A percentile compares a stretch with the other conserved stretches of the same genome.
Conservation (phyloP, 768 basidiomycete genomes). For the Rhizopogon sp. region DNA sequence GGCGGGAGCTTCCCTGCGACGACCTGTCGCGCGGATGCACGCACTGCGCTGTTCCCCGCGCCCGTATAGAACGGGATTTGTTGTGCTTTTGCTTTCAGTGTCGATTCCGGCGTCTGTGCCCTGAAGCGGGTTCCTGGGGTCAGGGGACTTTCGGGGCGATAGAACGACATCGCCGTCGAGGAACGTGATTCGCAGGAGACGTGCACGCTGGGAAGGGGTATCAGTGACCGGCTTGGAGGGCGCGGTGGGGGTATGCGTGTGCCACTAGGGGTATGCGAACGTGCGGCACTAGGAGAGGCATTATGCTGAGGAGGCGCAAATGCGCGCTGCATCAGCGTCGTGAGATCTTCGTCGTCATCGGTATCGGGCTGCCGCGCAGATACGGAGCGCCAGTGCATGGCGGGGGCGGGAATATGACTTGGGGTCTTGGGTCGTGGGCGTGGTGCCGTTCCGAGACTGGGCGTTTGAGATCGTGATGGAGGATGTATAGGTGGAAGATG, state of each 20-base stretch:
- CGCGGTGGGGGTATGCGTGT: conserved; percentile 50
- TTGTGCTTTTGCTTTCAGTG: conserved; percentile 54
- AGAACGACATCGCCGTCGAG: conserved; percentile 65
- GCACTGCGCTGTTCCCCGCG: conserved; percentile 18
- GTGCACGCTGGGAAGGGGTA: conserved; percentile 73
- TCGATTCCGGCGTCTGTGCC: conserved; percentile 68
- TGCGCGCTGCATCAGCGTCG: conserved; percentile 50
- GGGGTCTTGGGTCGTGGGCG: conserved; percentile 77
- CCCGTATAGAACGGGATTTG: conserved; percentile 51
- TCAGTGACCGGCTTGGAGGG: conserved; percentile 80
- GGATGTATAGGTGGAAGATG: conserved; percentile 30
- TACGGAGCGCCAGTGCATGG: conserved; percentile 41
- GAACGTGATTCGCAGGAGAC: conserved; percentile 68
- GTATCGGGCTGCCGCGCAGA: conserved; percentile 43
- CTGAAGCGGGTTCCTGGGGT: conserved; percentile 37
- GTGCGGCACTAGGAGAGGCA: conserved; percentile 33
- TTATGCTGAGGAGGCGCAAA: conserved; percentile 55
- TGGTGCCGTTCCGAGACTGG: conserved; percentile 41
- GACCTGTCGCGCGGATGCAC: conserved; percentile 34
- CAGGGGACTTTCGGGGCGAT: conserved; percentile 50
- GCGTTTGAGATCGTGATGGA: conserved; percentile 59
- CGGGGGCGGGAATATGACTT: conserved; percentile 70
- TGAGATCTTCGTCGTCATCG: conserved; percentile 38
- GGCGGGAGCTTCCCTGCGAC: conserved; percentile 50
- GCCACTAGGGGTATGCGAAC: conserved; percentile 37